Conservation (phyloP, 495 filamentous ascomycete species). For the Penicillium flavigenum region DNA sequence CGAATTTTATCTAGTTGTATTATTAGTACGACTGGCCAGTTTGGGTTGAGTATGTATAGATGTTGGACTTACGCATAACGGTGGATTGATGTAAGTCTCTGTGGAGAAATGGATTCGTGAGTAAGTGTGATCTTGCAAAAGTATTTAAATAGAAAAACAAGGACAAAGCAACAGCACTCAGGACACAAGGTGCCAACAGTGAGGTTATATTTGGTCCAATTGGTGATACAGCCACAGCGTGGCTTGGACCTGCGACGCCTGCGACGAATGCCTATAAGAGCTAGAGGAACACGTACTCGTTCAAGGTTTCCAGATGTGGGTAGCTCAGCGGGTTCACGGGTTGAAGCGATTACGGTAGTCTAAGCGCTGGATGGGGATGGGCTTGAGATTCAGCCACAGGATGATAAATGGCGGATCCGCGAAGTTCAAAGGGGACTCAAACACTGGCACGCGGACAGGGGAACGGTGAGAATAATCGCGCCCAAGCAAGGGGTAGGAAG, state of each 20-base stretch:
- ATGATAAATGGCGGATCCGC: slow-evolving; percentile 4
- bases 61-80: slow-evolving; percentile 11
- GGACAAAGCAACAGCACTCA: neutral
- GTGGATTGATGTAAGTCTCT: neutral
- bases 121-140: neutral
- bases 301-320: neutral
- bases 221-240: neutral
- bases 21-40: slow-evolving; percentile 7
- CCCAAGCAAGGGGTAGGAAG: slow-evolving; percentile 7
- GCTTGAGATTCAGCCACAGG: slow-evolving; percentile 4
- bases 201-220: neutral
- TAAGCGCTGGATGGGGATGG: slow-evolving; percentile 1
- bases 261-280: neutral
- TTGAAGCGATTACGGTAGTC: neutral
- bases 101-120: neutral
- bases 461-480: slow-evolving; percentile 3
- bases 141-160: neutral
- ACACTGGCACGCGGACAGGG: neutral
- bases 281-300: slow-evolving; percentile 8
- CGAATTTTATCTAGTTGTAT: slow-evolving; percentile 43
- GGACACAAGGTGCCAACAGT: neutral
- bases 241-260: slow-evolving; percentile 1
- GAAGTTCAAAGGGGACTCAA: neutral
- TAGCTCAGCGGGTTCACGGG: neutral
- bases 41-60: neutral